Evolutionary conservation across 164 flowering plant genomes (phyloP), one percentile per base, ranked within the genome.

Genomic region (Magnolia changhungtana): DNA sequence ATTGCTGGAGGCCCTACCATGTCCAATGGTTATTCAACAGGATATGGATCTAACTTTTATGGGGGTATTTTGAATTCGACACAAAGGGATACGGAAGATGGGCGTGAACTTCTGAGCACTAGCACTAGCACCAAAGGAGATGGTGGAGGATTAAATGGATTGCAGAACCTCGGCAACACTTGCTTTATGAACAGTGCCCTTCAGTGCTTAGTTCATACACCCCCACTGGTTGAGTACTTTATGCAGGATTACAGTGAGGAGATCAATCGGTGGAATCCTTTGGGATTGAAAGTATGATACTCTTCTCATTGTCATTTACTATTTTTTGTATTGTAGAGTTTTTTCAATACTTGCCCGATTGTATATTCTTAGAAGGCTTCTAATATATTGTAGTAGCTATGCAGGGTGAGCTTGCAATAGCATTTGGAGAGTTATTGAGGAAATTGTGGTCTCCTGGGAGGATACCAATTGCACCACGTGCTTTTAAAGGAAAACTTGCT

Each of bases 141-240:
- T 29, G 82, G 77, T 69, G 89, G 90, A 73, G 99, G 98, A 68
- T 90, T 96, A 87, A 95, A 94, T 20, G 99, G 99, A 74, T 79
- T 96, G 81, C 96, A 90, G 86, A 96, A 96, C 84, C 83, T 94
- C 74, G 99, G 99, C 72, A 96, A 96, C 78, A 96, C 99, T 80
- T 96, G 99, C 81, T 96, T 96, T 81, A 96, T 96, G 99, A 96
- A 96, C 82, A 96, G 98, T 85, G 85, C 99, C 50, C 76, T 96
- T 78, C 99, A 96, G 71, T 96, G 99, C 83, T 87, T 96, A 75
- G 92, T 89, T 76, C 99, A 96, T 75, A 96, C 99, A 11, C 92
- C 95, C 2, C 90, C 87, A 3, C 86, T 94, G 68, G 91, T 85
- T 74, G 92, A 92, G 80, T 96, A 91, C 78, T 96, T 96, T 83